These are phyloP conservation scores for Solanum infundibuliforme DNA, from an alignment of 257 asterid genomes.

Conservation along the genomic window DNA sequence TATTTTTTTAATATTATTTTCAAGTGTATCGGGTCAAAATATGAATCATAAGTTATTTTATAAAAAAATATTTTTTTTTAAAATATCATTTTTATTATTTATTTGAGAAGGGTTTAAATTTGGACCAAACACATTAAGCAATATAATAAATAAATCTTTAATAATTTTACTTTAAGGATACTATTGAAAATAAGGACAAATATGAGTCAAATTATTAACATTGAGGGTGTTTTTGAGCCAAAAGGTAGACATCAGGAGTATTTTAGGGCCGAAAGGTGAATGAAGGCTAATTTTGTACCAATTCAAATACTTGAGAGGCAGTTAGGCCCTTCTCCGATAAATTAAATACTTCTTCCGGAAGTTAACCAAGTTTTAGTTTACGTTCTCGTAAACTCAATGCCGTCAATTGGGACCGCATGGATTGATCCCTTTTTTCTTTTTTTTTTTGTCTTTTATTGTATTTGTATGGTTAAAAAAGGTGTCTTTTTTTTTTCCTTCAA, in stretches of 20 bases:
- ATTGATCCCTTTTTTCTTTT: not conserved
- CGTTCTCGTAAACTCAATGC: not conserved
- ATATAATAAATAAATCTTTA: no score
- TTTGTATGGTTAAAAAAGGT: not conserved
- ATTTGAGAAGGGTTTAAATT: not conserved
- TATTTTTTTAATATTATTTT: no score
- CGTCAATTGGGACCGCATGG: not conserved
- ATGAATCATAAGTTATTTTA: not conserved
- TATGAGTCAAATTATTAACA: not conserved
- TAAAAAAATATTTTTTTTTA: no score
- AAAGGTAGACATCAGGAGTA: not conserved
- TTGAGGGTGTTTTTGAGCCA: not conserved
- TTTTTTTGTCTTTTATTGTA: not conserved
- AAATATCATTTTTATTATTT: no score
- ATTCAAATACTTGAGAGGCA: not conserved
- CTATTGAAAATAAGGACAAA: not conserved
- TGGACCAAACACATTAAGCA: no score
- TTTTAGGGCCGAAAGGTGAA: no score
- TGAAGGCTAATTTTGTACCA: not conserved
- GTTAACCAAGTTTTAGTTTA: not conserved
- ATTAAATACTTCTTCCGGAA: not conserved
- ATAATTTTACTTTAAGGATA: not conserved
- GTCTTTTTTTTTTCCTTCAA: not conserved
- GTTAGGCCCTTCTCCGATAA: not conserved
- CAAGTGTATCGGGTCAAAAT: no score